These are phyloP conservation scores for Cladosporium halotolerans DNA, from an alignment of 2,329 filamentous ascomycete genomes.

Conservation along the genomic window DNA sequence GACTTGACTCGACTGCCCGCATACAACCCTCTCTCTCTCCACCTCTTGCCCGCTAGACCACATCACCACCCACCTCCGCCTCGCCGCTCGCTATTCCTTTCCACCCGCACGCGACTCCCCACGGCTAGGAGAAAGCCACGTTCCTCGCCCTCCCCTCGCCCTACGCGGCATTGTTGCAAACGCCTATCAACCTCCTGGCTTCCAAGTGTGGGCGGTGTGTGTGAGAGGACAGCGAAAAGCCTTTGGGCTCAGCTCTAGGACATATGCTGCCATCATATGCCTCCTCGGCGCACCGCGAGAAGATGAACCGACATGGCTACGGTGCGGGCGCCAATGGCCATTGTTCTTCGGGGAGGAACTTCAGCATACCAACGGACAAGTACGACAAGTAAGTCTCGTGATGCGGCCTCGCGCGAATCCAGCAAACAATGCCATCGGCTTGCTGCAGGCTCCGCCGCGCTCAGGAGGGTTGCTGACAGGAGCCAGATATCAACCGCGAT, in stretches of 20 bases:
- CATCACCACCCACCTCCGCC: neutral
- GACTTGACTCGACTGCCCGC: neutral
- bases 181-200: conserved; percentile 4
- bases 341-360: conserved; percentile 54
- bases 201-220: conserved; percentile 1
- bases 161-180: neutral
- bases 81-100: neutral
- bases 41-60: neutral
- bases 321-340: conserved; percentile 61
- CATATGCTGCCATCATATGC: conserved; percentile 57
- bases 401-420: no score
- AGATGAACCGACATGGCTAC: conserved; percentile 84
- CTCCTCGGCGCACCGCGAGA: conserved; percentile 50
- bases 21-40: neutral
- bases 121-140: conserved; percentile 2
- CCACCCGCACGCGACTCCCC: neutral
- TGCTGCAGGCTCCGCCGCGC: neutral
- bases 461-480: conserved; percentile 11
- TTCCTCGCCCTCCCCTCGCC: neutral
- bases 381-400: conserved; percentile 41
- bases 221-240: neutral
- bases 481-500: conserved; percentile 74
- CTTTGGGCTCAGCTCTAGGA: conserved; percentile 2
- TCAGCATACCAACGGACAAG: conserved; percentile 86
- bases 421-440: neutral